Conservation (phyloP, 1,284 basidiomycete species). For the Ganoderma sinense region DNA sequence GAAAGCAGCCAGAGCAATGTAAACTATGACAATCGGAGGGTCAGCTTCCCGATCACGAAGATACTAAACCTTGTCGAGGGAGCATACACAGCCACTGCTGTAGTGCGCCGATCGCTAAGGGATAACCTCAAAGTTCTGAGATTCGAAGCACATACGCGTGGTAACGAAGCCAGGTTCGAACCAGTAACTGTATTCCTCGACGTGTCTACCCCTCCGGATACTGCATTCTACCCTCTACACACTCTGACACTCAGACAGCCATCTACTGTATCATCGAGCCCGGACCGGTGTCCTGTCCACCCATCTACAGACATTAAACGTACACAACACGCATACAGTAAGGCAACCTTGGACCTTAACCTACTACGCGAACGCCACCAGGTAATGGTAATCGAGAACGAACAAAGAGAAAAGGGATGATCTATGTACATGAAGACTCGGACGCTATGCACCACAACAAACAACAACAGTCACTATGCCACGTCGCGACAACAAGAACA, state of each 20-base stretch:
- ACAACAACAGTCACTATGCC: conserved; percentile 5
- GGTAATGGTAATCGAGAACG: neutral
- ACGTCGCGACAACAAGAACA: neutral
- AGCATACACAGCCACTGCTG: neutral
- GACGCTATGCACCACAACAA: conserved; percentile 13
- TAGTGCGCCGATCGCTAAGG: neutral
- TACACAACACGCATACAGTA: neutral
- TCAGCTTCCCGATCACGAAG: no score
- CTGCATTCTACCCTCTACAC: neutral
- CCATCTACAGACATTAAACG: neutral
- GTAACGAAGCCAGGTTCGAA: neutral
- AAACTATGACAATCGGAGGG: no score
- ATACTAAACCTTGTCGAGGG: neutral
- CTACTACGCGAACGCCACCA: neutral
- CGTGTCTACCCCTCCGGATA: neutral
- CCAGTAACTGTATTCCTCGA: neutral
- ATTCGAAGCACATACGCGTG: neutral
- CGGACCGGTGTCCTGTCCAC: neutral
- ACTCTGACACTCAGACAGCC: neutral
- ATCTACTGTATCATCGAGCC: neutral
- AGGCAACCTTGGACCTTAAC: no score
- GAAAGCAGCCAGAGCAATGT: no score
- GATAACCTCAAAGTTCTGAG: neutral
- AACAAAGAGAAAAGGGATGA: neutral
- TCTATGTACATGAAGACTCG: conserved; percentile 2